A percentile compares a stretch with the other conserved stretches of the same genome.
These are phyloP conservation scores for Barnettozyma botsteinii DNA, from an alignment of 805 yeast species.

Conservation along the genomic window DNA sequence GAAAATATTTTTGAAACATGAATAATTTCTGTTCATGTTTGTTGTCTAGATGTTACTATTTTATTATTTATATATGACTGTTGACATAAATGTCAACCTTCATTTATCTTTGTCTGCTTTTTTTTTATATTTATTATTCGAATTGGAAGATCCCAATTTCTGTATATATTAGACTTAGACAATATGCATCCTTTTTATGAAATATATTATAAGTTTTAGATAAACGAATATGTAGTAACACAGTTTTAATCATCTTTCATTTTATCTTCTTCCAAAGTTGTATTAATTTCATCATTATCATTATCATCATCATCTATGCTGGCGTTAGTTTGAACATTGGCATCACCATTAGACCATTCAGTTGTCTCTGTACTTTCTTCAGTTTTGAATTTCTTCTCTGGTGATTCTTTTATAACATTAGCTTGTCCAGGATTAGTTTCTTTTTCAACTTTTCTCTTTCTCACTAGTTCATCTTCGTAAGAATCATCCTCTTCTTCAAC, in stretches of 20 bases:
- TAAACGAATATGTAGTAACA: not conserved
- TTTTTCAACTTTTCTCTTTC: conserved; percentile 11
- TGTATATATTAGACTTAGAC: conserved; percentile 4
- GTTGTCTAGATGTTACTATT: not conserved
- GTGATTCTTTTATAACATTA: conserved; percentile 9
- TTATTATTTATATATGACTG: not conserved
- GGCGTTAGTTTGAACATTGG: not conserved
- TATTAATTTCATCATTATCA: conserved; percentile 22
- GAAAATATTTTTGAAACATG: not conserved
- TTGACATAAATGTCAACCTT: not conserved
- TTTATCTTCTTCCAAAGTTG: conserved; percentile 20
- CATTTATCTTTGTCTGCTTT: not conserved
- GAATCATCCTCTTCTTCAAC: conserved; percentile 4
- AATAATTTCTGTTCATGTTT: conserved; percentile 1
- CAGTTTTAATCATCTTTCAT: conserved; percentile 18
- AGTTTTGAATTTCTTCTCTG: conserved; percentile 20
- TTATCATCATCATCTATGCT: conserved; percentile 23
- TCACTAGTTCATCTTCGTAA: conserved; percentile 3
- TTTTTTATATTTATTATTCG: conserved; percentile 1
- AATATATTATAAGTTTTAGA: not conserved
- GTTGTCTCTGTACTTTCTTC: not conserved
- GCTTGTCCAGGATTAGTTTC: not conserved
- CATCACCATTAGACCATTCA: not conserved
- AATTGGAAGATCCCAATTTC: not conserved
- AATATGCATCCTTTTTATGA: conserved; percentile 3